Evolutionary conservation across 2,329 filamentous ascomycete genomes (phyloP).

Genomic region (Hypoxylon sp.): DNA sequence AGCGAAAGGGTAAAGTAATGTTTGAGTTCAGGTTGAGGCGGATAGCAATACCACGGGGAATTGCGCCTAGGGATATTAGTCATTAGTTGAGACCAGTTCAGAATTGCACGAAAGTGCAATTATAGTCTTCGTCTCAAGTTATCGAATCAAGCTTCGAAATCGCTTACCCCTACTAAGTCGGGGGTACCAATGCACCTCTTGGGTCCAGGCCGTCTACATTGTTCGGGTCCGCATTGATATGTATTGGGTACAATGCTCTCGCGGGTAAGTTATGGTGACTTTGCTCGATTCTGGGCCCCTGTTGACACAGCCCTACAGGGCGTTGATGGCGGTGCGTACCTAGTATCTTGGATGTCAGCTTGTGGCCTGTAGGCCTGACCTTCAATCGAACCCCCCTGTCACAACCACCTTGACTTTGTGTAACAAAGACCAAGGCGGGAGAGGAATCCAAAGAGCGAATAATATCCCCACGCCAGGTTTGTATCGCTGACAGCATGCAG

Average conservation of each 20-base stretch:
- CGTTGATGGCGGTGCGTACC: constrained; percentile 20
- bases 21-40: too few relatives aligned
- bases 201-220: too few relatives aligned
- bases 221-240: not conserved
- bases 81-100: constrained; percentile 6
- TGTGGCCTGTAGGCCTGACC: constrained; percentile 19
- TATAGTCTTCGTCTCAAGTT: constrained; percentile 18
- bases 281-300: constrained; percentile 22
- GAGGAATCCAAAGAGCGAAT: constrained; percentile 22
- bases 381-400: constrained; percentile 5
- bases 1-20: too few relatives aligned
- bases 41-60: too few relatives aligned
- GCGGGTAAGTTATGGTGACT: too few relatives aligned
- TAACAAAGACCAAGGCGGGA: constrained; percentile 10
- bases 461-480: constrained; percentile 15
- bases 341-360: constrained; percentile 23
- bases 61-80: not conserved
- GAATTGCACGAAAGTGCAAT: constrained; percentile 17
- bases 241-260: constrained; percentile 21
- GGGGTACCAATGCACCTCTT: constrained; percentile 20
- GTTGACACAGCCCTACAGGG: constrained; percentile 37
- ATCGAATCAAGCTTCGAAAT: constrained; percentile 35
- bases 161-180: too few relatives aligned
- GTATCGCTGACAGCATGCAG: constrained; percentile 20
- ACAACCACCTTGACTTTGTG: constrained; percentile 20